Base-by-base conservation (phyloP, 1,284 basidiomycete genomes). In the Meira nashicola region DNA sequence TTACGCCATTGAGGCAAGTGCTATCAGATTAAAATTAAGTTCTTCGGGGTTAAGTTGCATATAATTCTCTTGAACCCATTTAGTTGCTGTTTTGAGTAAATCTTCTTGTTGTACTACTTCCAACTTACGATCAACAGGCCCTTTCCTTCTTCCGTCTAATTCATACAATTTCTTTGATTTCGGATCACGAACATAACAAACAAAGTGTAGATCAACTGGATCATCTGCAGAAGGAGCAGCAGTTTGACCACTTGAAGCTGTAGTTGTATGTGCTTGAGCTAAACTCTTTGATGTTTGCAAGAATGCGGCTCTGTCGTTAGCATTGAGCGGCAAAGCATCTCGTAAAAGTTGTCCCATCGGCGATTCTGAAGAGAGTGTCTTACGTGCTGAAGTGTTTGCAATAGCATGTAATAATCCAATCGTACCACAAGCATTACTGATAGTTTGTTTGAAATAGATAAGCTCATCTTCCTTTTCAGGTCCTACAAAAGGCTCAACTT, bases 341-440 rank as follows among this genome's bases (percentile, higher is more conserved):
- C 23, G 33, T 8, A 66, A 25, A n/a, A 66, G 66, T 1, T 57
- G 51, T 15, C 62, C 66, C 12, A 77, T 66, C 3, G 74, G 66
- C 1, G 72, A 65, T 46, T 48, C 62, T 0, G 60, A 23, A 17
- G 28, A 47, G 28, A 79, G 63, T 2, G 70, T 61, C 1, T 55
- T 14, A 2, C 57, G n/a, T 1, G 73, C 74, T 1, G 56, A 53
- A 9, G 73, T 68, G 61, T 78, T 78, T 49, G 67, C 63, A 10
- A 79, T 63, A 0, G 73, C 68, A 51, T 79, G 77, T 8, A 79
- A 65, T 2, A 79, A 70, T 10, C 72, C 77, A 48, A 79, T 78
- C 11, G 77, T 79, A 9, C 77, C 77, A 53, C 77, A 79, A 0
- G 77, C 77, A 57, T 79, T 79, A 6, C 72, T 70, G 47, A 79